Base-by-base conservation (phyloP, 2,329 filamentous ascomycete genomes). In the Pseudophaeomoniella oleicola region DNA sequence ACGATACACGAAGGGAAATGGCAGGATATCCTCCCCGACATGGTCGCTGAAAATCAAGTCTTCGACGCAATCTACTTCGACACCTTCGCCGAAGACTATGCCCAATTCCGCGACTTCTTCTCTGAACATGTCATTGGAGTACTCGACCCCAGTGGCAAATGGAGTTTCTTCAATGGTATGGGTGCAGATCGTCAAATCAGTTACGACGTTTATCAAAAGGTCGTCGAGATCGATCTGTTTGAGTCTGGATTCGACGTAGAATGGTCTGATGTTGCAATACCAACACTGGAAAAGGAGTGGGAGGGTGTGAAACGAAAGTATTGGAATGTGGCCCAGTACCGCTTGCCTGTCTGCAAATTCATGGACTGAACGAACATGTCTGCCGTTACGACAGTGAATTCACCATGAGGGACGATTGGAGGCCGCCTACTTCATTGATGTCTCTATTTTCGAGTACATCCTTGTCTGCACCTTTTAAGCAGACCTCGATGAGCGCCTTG, bases 11-110 rank as follows among this genome's bases (percentile, higher is more conserved):
- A 70, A 27, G 82, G 85, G 2, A 69, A 67, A 45, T 93, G 86
- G 86, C 86, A 93, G 57, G 81, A 90, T 40, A 61, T 90, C 0
- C 64, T 87, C 12, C 80, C 78, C 0, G 62, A 64, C 35, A 63
- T 93, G 5, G 60, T 88, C 1, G 71, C 74, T 40, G 61, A 74
- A 30, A 81, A 80, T 6, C 70, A 80, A 49, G 62, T 75, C 10
- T 87, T 88, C 51, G 83, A 93, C 52, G 83, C 80, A 17, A 84
- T 98, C 46, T 98, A 96, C 64, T 96, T 94, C 52, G 90, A 98
- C 54, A 98, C 90, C 0, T 96, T 96, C 56, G 90, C 86, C 4
- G 90, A 98, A 60, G 83, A 90, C 44, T 98, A 96, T 58, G 66
- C 68, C 2, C 82, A 88, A 54, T 73, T 96, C 17, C 79, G 80